phyloP scores from a whole-genome alignment of 2,329 filamentous ascomycete species.

The Clonostachys sp. region DNA sequence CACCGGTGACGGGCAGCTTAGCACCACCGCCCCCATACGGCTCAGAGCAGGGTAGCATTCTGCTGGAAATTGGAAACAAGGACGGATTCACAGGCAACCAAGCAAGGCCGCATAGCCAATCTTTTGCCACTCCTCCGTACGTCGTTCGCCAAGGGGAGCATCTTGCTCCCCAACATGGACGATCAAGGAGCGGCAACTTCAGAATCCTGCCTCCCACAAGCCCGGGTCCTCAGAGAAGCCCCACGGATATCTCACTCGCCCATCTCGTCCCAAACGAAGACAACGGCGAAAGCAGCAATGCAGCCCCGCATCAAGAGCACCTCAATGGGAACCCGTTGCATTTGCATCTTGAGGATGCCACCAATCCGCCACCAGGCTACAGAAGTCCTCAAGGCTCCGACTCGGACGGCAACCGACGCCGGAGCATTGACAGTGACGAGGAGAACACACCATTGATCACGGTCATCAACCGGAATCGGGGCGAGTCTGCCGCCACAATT shows the following conservation, averaged over 20 bases:
- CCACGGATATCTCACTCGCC: slow-evolving; percentile 92
- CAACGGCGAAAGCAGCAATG: slow-evolving; percentile 54
- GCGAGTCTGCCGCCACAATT: slow-evolving; percentile 39
- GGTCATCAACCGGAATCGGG: slow-evolving; percentile 44
- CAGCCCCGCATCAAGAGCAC: slow-evolving; percentile 13
- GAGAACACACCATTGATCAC: slow-evolving; percentile 49
- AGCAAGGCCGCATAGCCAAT: slow-evolving; percentile 41
- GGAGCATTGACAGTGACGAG: slow-evolving; percentile 55
- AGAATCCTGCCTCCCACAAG: slow-evolving; percentile 73
- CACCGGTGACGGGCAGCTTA: slow-evolving; percentile 90
- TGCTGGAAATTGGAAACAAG: slow-evolving; percentile 79
- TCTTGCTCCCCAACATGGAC: slow-evolving; percentile 46
- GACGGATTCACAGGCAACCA: slow-evolving; percentile 41
- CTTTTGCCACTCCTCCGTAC: slow-evolving; percentile 27
- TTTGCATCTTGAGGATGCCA: slow-evolving; percentile 45
- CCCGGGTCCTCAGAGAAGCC: slow-evolving; percentile 83
- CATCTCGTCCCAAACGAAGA: slow-evolving; percentile 71
- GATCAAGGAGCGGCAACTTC: slow-evolving; percentile 75
- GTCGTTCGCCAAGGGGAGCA: slow-evolving; percentile 28
- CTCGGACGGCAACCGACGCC: slow-evolving; percentile 45
- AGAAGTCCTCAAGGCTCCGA: slow-evolving; percentile 61
- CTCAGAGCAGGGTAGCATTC: slow-evolving; percentile 92
- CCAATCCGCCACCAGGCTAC: slow-evolving; percentile 67
- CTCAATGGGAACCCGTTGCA: slow-evolving; percentile 30
- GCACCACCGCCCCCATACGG: slow-evolving; percentile 95